Base-by-base conservation (phyloP, 768 basidiomycete species). In the Solioccasus polychromus region DNA sequence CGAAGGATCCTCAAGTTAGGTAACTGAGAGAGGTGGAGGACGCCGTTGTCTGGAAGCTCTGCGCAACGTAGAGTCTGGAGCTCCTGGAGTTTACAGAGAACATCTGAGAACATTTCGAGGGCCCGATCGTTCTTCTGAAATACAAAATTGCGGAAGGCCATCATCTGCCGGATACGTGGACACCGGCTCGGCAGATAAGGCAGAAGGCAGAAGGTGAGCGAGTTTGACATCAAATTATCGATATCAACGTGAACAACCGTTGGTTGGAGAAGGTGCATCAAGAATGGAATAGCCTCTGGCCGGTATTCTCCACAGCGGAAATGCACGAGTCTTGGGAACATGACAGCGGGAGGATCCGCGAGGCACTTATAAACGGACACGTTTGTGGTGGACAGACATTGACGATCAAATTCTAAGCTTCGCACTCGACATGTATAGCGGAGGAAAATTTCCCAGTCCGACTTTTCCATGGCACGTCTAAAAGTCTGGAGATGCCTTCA, bases 371-470 rank as follows among this genome's bases (percentile, higher is more conserved):
- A 63, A 10, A 63, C 61, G 15, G 38, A 48, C 2, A 37, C 35
- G 32, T 63, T 51, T 1, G 61, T 63, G 3, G 58, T 63, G 15
- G 39, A 38, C 4, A 45, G 30, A 30, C 60, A 61, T n/a, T 57
- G 57, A 1, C 61, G 55, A 48, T 65, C 61, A 26, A 61, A 66
- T 42, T 60, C 61, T 35, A 63, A 42, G n/a, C 58, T 66, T 24
- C 62, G 64, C 5, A 64, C 62, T 17, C 64, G 57, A 22, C 51
- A 57, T 15, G 62, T 34, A 37, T 66, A 64, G 17, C 59, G 47
- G 19, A 61, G 54, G 39, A 64, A 64, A 39, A 62, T 28, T 8
- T 61, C 49, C 62, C 62, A 64, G 35, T 64, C 62, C 12, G 59
- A 54, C 19, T 41, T 46, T 2, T 37, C 37, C 51, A 64, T 51